phyloP scores from a whole-genome alignment of 75 land plant species.

The Picea sitchensis region DNA sequence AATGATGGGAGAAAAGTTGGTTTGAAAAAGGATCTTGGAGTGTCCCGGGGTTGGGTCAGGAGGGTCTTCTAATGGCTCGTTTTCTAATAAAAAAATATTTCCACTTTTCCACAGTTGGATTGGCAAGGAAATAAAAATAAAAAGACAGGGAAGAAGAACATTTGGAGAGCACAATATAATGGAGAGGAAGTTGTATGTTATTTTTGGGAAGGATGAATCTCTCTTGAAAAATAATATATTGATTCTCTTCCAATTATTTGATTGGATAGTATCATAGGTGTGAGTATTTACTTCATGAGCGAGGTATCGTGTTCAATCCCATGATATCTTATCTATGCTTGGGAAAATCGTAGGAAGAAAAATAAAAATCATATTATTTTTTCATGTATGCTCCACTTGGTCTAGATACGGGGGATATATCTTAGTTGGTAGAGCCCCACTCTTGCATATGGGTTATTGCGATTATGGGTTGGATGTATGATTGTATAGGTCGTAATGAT shows the following conservation, averaged over 20 bases:
- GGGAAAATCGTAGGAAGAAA: neutral
- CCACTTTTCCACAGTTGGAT: no score
- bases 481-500: no score
- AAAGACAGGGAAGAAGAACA: neutral
- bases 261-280: no score
- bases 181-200: neutral
- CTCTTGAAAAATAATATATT: no score
- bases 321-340: neutral
- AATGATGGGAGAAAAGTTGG: neutral
- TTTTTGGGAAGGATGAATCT: no score
- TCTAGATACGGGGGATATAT: neutral
- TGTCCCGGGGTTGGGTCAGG: neutral
- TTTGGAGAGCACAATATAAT: conserved; percentile 15
- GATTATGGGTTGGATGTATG: neutral
- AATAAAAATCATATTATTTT: no score
- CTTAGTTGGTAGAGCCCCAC: neutral
- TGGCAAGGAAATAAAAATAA: no score
- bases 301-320: neutral
- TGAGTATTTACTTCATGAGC: no score
- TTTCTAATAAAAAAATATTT: neutral
- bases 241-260: no score
- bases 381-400: no score
- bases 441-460: neutral
- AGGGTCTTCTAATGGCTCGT: neutral
- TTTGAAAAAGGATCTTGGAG: conserved; percentile 7